A percentile compares a stretch with the other conserved stretches of the same genome.
These are phyloP conservation scores for Blastocystis sp. DNA, from an alignment of 352 stramenopile species.

Conservation along the genomic window DNA sequence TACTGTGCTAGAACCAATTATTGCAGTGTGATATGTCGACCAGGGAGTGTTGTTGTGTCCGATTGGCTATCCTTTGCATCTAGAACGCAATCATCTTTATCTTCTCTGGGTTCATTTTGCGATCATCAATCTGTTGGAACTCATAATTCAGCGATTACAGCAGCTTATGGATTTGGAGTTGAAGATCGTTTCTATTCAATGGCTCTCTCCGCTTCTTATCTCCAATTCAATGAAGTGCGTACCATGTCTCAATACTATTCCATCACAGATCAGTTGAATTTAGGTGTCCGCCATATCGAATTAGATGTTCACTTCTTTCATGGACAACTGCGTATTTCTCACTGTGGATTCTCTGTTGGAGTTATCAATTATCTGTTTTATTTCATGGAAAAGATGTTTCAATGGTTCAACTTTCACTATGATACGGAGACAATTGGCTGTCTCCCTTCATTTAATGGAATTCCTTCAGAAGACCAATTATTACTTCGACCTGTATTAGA, in stretches of 20 bases:
- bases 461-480: conserved; percentile 70
- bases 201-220: conserved; percentile 33
- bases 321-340: conserved; percentile 70
- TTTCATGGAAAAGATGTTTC: conserved; percentile 70
- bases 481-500: conserved; percentile 67
- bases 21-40: conserved; percentile 4
- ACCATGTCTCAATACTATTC: conserved; percentile 68
- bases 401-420: conserved; percentile 73
- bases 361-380: conserved; percentile 65
- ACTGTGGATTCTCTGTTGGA: conserved; percentile 72
- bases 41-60: background rate
- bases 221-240: conserved; percentile 47
- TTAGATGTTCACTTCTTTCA: conserved; percentile 76
- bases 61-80: conserved; percentile 14
- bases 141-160: conserved; percentile 74
- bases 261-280: conserved; percentile 73
- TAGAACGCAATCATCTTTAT: conserved; percentile 26
- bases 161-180: conserved; percentile 38
- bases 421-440: conserved; percentile 74
- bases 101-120: conserved; percentile 68
- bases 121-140: conserved; percentile 71
- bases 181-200: conserved; percentile 38
- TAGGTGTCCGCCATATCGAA: conserved; percentile 74
- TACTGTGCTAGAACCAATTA: conserved; percentile 14
- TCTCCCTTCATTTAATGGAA: conserved; percentile 74